These are phyloP conservation scores for Recurvomyces mirabilis DNA, from an alignment of 495 filamentous ascomycete species.

Conservation along the genomic window DNA sequence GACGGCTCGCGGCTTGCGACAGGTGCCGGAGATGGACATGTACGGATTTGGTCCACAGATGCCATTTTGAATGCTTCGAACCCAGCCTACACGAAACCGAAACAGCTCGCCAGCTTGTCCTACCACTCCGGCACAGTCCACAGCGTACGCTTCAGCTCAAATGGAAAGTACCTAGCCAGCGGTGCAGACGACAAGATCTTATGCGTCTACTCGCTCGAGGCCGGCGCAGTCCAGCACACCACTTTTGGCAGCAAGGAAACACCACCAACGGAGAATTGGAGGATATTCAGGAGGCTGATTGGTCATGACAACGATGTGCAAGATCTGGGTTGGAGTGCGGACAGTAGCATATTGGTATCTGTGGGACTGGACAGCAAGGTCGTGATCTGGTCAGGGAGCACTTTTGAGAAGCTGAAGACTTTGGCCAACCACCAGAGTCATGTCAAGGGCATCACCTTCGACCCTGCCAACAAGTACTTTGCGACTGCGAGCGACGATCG, in stretches of 20 bases:
- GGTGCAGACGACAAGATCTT: slow-evolving; percentile 98
- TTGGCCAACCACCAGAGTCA: slow-evolving; percentile 86
- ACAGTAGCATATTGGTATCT: slow-evolving; percentile 89
- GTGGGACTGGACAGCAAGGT: slow-evolving; percentile 96
- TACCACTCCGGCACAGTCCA: slow-evolving; percentile 96
- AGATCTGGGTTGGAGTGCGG: slow-evolving; percentile 92
- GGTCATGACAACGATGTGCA: slow-evolving; percentile 99
- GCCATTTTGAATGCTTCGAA: slow-evolving; percentile 73
- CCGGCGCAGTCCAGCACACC: slow-evolving; percentile 56
- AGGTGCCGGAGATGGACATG: slow-evolving; percentile 91
- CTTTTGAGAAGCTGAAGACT: slow-evolving; percentile 94
- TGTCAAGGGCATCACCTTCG: slow-evolving; percentile 96
- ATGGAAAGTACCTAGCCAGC: slow-evolving; percentile 84
- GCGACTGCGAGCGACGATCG: slow-evolving; percentile 95
- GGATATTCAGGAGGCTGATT: slow-evolving; percentile 79
- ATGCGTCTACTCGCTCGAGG: slow-evolving; percentile 85
- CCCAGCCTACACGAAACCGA: slow-evolving; percentile 57
- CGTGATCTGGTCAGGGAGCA: slow-evolving; percentile 94
- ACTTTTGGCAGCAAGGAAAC: slow-evolving; percentile 86
- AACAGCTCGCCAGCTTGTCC: slow-evolving; percentile 93
- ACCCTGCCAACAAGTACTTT: slow-evolving; percentile 98
- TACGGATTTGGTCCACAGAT: slow-evolving; percentile 94
- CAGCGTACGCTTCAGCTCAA: slow-evolving; percentile 88
- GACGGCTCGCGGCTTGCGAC: slow-evolving; percentile 86
- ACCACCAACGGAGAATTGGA: slow-evolving; percentile 93